A percentile compares a stretch with the other conserved stretches of the same genome.
phyloP scores from a whole-genome alignment of 305 asterid genomes.

The Fraxinus sp. region DNA sequence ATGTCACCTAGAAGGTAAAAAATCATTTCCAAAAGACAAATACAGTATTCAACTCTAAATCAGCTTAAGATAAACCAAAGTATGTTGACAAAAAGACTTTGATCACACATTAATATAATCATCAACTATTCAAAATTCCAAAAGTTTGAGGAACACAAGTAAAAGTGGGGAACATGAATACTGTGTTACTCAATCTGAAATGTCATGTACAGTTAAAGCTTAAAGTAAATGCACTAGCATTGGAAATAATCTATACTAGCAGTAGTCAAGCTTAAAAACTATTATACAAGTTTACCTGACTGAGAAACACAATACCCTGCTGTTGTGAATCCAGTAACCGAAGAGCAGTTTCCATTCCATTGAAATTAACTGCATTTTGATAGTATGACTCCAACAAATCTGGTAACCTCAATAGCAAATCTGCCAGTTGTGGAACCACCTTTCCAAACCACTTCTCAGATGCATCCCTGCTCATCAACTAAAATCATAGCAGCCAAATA shows the following conservation, averaged over 20 bases:
- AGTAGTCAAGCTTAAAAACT: background rate
- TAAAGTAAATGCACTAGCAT: background rate
- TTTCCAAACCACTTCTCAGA: constrained; percentile 57
- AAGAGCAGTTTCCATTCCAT: constrained; percentile 55
- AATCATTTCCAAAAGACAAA: background rate
- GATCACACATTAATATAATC: background rate
- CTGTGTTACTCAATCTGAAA: background rate
- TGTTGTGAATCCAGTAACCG: constrained; percentile 64
- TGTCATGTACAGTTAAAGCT: background rate
- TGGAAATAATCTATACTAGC: background rate
- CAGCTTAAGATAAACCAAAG: background rate
- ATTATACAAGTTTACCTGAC: constrained; percentile 46
- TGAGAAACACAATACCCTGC: constrained; percentile 66
- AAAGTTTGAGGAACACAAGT: background rate
- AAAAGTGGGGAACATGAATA: background rate
- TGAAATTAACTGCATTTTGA: constrained; percentile 35
- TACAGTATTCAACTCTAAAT: background rate
- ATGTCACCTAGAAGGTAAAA: background rate
- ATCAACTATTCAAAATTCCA: background rate
- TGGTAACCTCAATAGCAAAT: constrained; percentile 65
- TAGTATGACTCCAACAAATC: constrained; percentile 64
- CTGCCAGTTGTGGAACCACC: constrained; percentile 54
- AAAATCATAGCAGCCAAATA: constrained; percentile 14
- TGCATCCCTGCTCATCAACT: constrained; percentile 62
- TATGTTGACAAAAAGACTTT: background rate